These are phyloP conservation scores for Phyllosticta citribraziliensis DNA, from an alignment of 2,329 filamentous ascomycete species.

Conservation along the genomic window DNA sequence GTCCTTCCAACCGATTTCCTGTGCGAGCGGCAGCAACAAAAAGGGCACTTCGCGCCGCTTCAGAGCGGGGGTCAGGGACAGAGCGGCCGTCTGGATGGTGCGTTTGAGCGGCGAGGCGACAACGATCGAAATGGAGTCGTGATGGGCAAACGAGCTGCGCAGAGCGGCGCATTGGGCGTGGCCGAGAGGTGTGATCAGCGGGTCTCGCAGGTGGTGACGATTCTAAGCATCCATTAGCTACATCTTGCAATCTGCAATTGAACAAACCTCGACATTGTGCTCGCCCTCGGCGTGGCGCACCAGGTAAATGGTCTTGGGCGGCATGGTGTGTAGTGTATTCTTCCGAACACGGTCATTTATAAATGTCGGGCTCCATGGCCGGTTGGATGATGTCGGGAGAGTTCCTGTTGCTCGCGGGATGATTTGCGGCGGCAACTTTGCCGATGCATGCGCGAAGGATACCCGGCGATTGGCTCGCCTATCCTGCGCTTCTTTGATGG, in stretches of 20 bases:
- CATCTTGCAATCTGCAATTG: not conserved
- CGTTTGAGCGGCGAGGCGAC: slow-evolving; percentile 71
- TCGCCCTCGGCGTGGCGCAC: slow-evolving; percentile 65
- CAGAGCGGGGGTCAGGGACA: slow-evolving; percentile 51
- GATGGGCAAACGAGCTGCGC: slow-evolving; percentile 52
- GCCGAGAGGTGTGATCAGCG: slow-evolving; percentile 66
- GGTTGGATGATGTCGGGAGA: too few species aligned
- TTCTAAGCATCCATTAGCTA: slow-evolving; percentile 15
- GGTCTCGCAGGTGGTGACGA: slow-evolving; percentile 67
- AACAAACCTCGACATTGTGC: slow-evolving; percentile 52
- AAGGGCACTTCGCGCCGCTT: slow-evolving; percentile 30
- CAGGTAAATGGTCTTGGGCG: slow-evolving; percentile 46
- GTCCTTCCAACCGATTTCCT: slow-evolving; percentile 65
- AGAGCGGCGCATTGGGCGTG: slow-evolving; percentile 62
- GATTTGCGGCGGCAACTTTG: not conserved
- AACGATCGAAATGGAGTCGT: slow-evolving; percentile 50
- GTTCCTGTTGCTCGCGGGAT: not conserved
- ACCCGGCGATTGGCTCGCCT: not conserved
- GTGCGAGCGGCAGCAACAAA: slow-evolving; percentile 61
- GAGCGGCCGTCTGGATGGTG: slow-evolving; percentile 68
- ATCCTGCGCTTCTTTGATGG: not conserved
- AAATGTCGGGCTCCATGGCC: not conserved
- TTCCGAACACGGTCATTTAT: not conserved
- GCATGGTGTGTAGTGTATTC: slow-evolving; percentile 16
- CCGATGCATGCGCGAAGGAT: not conserved